A percentile compares a stretch with the other conserved stretches of the same genome.
Evolutionary conservation across 1,284 basidiomycete species (phyloP).

Genomic region (Singerocomus rubriflavus): DNA sequence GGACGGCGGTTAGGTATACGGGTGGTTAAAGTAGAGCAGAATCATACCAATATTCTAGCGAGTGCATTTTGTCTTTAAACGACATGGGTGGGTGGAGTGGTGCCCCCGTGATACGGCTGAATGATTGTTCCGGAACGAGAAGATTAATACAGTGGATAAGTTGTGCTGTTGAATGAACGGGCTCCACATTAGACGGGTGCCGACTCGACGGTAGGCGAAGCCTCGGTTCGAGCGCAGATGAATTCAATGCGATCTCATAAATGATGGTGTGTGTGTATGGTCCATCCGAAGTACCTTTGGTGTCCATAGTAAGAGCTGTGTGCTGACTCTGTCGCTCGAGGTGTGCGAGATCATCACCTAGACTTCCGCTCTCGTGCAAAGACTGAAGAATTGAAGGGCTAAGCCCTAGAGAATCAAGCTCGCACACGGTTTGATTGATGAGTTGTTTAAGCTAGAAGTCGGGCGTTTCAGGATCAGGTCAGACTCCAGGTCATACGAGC

Average conservation of each 20-base stretch:
- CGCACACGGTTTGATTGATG: slow-evolving; percentile 82
- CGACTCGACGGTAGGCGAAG: slow-evolving; percentile 46
- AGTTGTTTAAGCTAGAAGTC: slow-evolving; percentile 82
- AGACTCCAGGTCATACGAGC: background rate
- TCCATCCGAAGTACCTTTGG: background rate
- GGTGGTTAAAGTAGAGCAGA: background rate
- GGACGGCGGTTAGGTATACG: slow-evolving; percentile 4
- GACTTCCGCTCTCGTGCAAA: slow-evolving; percentile 32
- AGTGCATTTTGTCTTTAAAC: background rate
- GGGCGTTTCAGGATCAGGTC: background rate
- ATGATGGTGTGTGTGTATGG: slow-evolving; percentile 32
- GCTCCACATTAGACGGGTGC: slow-evolving; percentile 12
- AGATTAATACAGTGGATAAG: slow-evolving; percentile 14
- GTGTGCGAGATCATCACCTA: slow-evolving; percentile 24
- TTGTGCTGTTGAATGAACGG: slow-evolving; percentile 3
- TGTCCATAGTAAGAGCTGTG: background rate
- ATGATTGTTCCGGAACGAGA: slow-evolving; percentile 12
- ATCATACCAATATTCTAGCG: slow-evolving; percentile 9
- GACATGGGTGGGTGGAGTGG: slow-evolving; percentile 1
- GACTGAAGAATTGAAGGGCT: slow-evolving; percentile 54
- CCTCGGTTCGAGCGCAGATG: slow-evolving; percentile 53
- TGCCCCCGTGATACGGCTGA: slow-evolving; percentile 9
- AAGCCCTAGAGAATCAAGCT: slow-evolving; percentile 79
- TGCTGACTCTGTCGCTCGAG: slow-evolving; percentile 19
- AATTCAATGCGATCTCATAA: slow-evolving; percentile 53